phyloP scores from a whole-genome alignment of 306 rosid species.

The Ziziphus jujuba region DNA sequence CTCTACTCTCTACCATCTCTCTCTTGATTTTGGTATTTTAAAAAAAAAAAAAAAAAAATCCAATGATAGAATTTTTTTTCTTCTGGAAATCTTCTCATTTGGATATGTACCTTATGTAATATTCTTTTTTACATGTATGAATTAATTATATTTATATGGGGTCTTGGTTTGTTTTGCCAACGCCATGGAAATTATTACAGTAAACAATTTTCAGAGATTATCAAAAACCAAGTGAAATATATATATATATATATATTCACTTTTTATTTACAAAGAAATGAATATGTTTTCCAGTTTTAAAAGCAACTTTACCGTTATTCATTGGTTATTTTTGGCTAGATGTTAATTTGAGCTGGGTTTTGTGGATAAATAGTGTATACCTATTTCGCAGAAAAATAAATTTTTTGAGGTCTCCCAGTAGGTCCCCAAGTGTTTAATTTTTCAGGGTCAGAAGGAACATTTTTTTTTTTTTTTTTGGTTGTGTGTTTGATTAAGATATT shows the following conservation, averaged over 20 bases:
- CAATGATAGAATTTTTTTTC: background rate
- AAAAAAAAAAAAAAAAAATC: background rate
- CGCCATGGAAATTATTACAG: background rate
- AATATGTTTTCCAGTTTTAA: background rate
- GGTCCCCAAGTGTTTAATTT: background rate
- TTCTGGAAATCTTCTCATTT: background rate
- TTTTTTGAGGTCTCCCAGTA: background rate
- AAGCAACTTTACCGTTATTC: background rate
- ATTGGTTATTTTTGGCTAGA: background rate
- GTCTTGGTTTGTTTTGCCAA: background rate
- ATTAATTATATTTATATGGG: too few relatives aligned
- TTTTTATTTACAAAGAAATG: background rate
- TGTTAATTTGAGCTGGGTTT: background rate
- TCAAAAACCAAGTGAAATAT: background rate
- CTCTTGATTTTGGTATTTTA: background rate
- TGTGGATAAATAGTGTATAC: background rate
- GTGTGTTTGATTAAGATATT: background rate
- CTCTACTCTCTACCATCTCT: conserved; percentile 2
- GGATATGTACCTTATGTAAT: background rate
- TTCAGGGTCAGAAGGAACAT: background rate
- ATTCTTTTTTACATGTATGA: too few relatives aligned
- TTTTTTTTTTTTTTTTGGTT: background rate
- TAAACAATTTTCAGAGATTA: too few relatives aligned
- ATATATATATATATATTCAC: too few relatives aligned
- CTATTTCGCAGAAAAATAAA: background rate